Percentiles rank a stretch among this genome's conserved stretches.
phyloP scores from a whole-genome alignment of 2,329 filamentous ascomycete species.

The Fusarium sp. region DNA sequence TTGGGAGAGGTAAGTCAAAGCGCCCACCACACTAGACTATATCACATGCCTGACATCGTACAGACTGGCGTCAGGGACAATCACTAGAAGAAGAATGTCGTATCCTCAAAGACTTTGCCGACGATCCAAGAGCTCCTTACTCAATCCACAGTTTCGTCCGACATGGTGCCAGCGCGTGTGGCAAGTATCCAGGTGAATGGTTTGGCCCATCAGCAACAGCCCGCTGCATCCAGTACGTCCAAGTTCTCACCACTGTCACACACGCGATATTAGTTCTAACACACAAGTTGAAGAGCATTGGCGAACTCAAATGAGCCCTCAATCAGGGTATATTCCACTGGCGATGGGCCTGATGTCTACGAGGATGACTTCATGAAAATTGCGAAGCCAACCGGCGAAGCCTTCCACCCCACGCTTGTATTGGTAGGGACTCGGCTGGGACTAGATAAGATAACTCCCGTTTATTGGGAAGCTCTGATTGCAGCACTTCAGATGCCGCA shows the following conservation, averaged over 20 bases:
- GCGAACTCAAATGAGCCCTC: constrained; percentile 70
- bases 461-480: constrained; percentile 95
- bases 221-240: constrained; percentile 86
- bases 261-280: not conserved
- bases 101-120: constrained; percentile 84
- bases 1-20: constrained; percentile 75
- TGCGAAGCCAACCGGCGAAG: constrained; percentile 70
- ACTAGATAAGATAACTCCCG: constrained; percentile 91
- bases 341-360: constrained; percentile 91
- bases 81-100: constrained; percentile 68
- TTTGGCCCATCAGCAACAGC: constrained; percentile 98
- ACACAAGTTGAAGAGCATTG: constrained; percentile 67
- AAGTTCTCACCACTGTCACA: not conserved
- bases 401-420: constrained; percentile 85
- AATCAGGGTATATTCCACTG: constrained; percentile 86
- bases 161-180: constrained; percentile 85
- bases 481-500: constrained; percentile 85
- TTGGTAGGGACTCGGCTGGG: constrained; percentile 88
- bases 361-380: constrained; percentile 85
- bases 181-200: constrained; percentile 96
- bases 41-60: constrained; percentile 10
- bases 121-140: constrained; percentile 85
- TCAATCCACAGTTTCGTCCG: constrained; percentile 95
- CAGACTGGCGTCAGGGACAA: constrained; percentile 77
- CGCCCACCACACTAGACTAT: not conserved